Conservation (phyloP, 2,329 filamentous ascomycete genomes). For the Colletotrichum sp. region DNA sequence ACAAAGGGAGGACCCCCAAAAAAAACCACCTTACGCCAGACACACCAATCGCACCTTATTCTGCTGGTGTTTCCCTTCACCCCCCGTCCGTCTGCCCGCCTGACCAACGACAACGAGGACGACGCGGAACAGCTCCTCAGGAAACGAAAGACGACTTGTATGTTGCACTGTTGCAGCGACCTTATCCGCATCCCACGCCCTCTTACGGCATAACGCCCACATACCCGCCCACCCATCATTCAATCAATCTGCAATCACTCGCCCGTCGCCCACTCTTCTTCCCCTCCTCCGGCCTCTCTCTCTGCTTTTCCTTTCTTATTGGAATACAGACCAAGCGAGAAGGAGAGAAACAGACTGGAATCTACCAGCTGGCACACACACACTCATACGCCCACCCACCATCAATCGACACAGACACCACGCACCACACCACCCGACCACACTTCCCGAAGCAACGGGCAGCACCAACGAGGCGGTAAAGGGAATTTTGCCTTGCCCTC, state of each 20-base stretch:
- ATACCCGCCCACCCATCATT: background rate
- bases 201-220: constrained; percentile 3
- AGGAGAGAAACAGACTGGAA: background rate
- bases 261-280: background rate
- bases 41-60: constrained; percentile 12
- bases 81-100: background rate
- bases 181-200: background rate
- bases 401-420: background rate
- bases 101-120: constrained; percentile 11
- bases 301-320: background rate
- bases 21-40: constrained; percentile 18
- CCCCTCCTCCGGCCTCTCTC: background rate
- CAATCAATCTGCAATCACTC: background rate
- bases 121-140: background rate
- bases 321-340: background rate
- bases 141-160: background rate
- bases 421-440: constrained; percentile 1
- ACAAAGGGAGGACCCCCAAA: constrained; percentile 9
- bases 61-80: background rate
- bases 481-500: background rate
- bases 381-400: background rate
- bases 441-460: constrained; percentile 4
- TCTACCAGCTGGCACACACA: background rate
- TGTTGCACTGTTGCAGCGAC: background rate
- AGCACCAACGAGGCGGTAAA: constrained; percentile 19